A percentile compares a stretch with the other conserved stretches of the same genome.
Conservation (phyloP, 495 filamentous ascomycete species). For the Elasticomyces elasticus region DNA sequence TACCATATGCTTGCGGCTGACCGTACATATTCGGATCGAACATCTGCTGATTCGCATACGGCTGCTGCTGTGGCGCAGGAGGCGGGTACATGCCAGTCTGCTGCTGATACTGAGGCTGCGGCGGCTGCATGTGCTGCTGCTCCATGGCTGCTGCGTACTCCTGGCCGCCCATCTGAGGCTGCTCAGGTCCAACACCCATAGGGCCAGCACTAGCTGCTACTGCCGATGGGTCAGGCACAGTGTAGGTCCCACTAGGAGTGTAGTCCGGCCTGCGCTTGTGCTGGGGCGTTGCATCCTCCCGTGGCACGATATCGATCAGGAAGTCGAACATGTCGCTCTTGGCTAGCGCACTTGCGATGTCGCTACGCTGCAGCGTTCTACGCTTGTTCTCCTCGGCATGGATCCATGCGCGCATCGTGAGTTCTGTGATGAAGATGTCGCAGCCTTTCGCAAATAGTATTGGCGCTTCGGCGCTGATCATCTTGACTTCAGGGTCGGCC, state of each 20-base stretch:
- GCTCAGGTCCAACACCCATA: conserved; percentile 47
- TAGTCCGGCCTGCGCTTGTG: conserved; percentile 65
- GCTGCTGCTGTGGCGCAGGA: conserved; percentile 50
- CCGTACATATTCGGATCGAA: conserved; percentile 74
- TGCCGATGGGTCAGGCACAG: conserved; percentile 11
- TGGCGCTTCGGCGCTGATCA: conserved; percentile 97
- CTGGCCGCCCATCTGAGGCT: conserved; percentile 53
- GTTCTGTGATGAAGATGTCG: conserved; percentile 97
- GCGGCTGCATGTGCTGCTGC: conserved; percentile 15
- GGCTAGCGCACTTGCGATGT: conserved; percentile 88
- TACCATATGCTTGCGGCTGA: conserved; percentile 15
- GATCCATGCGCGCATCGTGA: conserved; percentile 99
- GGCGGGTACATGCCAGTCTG: conserved; percentile 67
- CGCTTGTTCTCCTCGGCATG: conserved; percentile 98
- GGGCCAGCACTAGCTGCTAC: conserved; percentile 20
- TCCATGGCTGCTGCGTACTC: conserved; percentile 34
- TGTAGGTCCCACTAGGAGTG: conserved; percentile 38
- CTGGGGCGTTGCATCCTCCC: conserved; percentile 75
- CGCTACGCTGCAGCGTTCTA: conserved; percentile 85
- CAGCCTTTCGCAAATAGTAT: conserved; percentile 98
- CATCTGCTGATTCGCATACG: conserved; percentile 44
- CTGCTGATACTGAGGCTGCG: conserved; percentile 57
- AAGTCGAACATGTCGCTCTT: conserved; percentile 99
- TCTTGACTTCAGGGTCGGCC: conserved; percentile 96
- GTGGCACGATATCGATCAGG: conserved; percentile 94